Conservation (phyloP, 768 basidiomycete genomes). For the Xerocomus potaroensis region DNA sequence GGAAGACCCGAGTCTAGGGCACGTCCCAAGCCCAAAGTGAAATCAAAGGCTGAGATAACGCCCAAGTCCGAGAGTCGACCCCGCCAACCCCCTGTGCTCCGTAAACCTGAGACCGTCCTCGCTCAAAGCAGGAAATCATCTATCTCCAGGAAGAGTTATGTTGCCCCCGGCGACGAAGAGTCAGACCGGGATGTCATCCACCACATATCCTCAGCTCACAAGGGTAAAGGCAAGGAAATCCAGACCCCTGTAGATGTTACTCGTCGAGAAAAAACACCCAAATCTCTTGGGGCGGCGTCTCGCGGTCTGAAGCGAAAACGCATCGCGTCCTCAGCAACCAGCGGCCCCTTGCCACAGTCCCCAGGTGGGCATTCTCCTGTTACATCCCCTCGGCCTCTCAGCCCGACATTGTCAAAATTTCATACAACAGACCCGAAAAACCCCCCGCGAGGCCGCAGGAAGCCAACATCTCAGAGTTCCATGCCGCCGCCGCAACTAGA, state of each 20-base stretch:
- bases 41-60: background rate
- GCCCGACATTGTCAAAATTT: conserved; percentile 4
- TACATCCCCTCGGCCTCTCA: conserved; percentile 5
- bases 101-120: conserved; percentile 11
- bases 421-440: conserved; percentile 6
- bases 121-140: conserved; percentile 5
- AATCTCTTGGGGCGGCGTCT: conserved; percentile 8
- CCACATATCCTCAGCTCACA: conserved; percentile 1
- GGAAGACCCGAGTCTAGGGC: conserved; percentile 11
- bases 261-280: conserved; percentile 8
- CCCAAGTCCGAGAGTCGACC: conserved; percentile 4
- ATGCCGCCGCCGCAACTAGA: conserved; percentile 3
- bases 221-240: conserved; percentile 20
- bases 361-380: conserved; percentile 20
- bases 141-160: background rate
- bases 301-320: conserved; percentile 24
- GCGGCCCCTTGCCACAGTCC: conserved; percentile 5
- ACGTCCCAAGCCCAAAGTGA: conserved; percentile 3
- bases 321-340: conserved; percentile 11
- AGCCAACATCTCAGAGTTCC: conserved; percentile 5
- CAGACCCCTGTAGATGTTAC: background rate
- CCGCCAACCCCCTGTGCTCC: background rate
- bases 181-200: conserved; percentile 2
- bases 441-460: conserved; percentile 5
- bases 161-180: background rate